Percentiles rank a stretch among this genome's conserved stretches.
These are phyloP conservation scores for Aspergillus nanangensis DNA, from an alignment of 495 filamentous ascomycete species.

Conservation along the genomic window DNA sequence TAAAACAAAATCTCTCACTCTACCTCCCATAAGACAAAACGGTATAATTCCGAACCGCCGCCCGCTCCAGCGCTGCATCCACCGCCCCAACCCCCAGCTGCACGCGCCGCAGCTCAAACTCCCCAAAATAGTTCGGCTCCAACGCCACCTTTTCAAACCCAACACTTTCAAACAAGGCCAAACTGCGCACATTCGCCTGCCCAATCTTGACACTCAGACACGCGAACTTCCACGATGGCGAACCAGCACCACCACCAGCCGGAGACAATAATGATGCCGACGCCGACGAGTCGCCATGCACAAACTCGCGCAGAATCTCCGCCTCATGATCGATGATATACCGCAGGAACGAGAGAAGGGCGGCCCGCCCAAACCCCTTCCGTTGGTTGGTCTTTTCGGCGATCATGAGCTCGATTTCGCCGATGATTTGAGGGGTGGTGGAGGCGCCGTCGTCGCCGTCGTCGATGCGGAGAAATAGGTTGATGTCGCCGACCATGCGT, in stretches of 20 bases:
- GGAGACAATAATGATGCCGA: constrained; percentile 8
- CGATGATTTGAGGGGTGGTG: constrained; percentile 43
- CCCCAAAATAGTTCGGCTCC: constrained; percentile 62
- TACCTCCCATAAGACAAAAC: constrained; percentile 33
- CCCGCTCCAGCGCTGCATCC: constrained; percentile 18
- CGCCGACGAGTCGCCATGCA: constrained; percentile 15
- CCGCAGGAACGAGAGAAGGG: constrained; percentile 61
- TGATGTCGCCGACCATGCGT: constrained; percentile 80
- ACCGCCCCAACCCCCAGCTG: constrained; percentile 24
- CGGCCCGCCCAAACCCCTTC: constrained; percentile 60
- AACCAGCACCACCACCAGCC: too few relatives aligned
- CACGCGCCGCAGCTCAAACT: constrained; percentile 50
- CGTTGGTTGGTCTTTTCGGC: constrained; percentile 55
- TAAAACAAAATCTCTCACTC: too few relatives aligned
- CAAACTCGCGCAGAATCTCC: constrained; percentile 59
- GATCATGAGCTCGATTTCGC: constrained; percentile 89
- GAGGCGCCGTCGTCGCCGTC: constrained; percentile 31
- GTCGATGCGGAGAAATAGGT: constrained; percentile 67
- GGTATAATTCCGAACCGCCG: constrained; percentile 34
- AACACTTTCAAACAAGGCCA: constrained; percentile 56
- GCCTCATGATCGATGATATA: constrained; percentile 51
- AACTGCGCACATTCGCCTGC: constrained; percentile 48
- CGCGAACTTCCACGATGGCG: constrained; percentile 16
- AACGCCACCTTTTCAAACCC: constrained; percentile 47
- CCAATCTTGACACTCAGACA: constrained; percentile 60